Percentiles rank a stretch among this genome's conserved stretches.
phyloP scores from a whole-genome alignment of 2,329 filamentous ascomycete species.

The Stagonosporopsis rhizophila region DNA sequence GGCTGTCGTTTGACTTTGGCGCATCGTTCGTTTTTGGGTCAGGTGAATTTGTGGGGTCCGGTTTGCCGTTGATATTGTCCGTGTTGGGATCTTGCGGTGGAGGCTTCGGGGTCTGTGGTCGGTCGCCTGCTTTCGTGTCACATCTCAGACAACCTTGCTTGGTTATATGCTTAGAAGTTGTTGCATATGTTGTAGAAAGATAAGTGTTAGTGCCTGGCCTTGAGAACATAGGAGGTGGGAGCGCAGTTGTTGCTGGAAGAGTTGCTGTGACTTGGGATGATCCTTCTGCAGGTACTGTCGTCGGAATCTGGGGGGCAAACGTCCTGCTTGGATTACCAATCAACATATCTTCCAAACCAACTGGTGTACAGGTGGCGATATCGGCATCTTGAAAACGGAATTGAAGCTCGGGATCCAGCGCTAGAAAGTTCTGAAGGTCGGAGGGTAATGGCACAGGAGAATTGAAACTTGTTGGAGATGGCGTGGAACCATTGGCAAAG shows the following conservation, averaged over 20 bases:
- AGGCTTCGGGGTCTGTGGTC: constrained; percentile 6
- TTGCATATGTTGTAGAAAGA: constrained; percentile 33
- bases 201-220: constrained; percentile 32
- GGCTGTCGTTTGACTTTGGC: constrained; percentile 5
- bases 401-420: constrained; percentile 26
- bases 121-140: constrained; percentile 5
- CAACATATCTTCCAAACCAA: neutral
- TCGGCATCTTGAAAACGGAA: constrained; percentile 35
- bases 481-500: constrained; percentile 10
- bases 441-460: constrained; percentile 30
- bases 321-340: constrained; percentile 7
- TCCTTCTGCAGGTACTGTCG: constrained; percentile 1
- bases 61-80: constrained; percentile 8
- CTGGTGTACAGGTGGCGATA: constrained; percentile 38
- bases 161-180: constrained; percentile 39
- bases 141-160: constrained; percentile 37
- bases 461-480: neutral
- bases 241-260: neutral
- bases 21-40: constrained; percentile 5
- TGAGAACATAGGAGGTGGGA: neutral
- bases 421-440: constrained; percentile 33
- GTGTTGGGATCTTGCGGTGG: constrained; percentile 7
- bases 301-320: constrained; percentile 1
- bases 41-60: neutral
- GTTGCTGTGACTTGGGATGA: neutral